A percentile compares a stretch with the other conserved stretches of the same genome.
Conservation (phyloP, 768 basidiomycete species). For the Gautieria morchelliformis region DNA sequence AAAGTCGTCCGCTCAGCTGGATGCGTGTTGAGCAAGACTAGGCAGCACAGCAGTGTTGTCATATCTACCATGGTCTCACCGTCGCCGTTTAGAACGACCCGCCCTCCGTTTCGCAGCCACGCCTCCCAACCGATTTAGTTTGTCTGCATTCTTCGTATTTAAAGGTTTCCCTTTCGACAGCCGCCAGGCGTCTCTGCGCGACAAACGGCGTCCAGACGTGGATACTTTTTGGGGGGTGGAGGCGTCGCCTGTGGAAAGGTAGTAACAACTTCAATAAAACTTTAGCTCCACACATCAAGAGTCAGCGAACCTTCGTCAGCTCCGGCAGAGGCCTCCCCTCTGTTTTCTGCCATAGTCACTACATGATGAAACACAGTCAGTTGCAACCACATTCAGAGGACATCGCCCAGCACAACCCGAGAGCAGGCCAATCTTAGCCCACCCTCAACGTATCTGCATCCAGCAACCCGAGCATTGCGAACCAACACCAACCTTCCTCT, state of each 20-base stretch:
- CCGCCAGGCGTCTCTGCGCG: slow-evolving; percentile 77
- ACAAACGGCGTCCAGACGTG: slow-evolving; percentile 72
- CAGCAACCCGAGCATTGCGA: slow-evolving; percentile 29
- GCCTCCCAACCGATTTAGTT: slow-evolving; percentile 61
- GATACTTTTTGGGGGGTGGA: slow-evolving; percentile 40
- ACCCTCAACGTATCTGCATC: slow-evolving; percentile 12
- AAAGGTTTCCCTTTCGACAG: slow-evolving; percentile 63
- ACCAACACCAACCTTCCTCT: slow-evolving; percentile 58
- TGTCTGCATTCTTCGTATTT: slow-evolving; percentile 33
- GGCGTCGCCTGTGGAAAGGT: not conserved
- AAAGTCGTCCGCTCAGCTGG: too few species aligned
- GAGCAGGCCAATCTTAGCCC: not conserved
- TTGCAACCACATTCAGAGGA: too few species aligned
- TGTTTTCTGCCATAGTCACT: not conserved
- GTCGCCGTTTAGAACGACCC: slow-evolving; percentile 61
- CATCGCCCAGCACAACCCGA: too few species aligned
- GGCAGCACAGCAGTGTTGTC: too few species aligned
- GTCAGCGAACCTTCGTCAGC: not conserved
- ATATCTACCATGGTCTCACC: slow-evolving; percentile 28
- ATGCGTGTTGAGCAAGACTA: too few species aligned
- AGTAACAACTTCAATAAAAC: not conserved
- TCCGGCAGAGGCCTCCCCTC: not conserved
- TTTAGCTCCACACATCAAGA: not conserved
- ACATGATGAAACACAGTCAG: not conserved
- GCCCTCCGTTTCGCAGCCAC: slow-evolving; percentile 53